Percentiles rank a stretch among this genome's conserved stretches.
Evolutionary conservation across 495 filamentous ascomycete species (phyloP).

Genomic region (Neurospora sp.): DNA sequence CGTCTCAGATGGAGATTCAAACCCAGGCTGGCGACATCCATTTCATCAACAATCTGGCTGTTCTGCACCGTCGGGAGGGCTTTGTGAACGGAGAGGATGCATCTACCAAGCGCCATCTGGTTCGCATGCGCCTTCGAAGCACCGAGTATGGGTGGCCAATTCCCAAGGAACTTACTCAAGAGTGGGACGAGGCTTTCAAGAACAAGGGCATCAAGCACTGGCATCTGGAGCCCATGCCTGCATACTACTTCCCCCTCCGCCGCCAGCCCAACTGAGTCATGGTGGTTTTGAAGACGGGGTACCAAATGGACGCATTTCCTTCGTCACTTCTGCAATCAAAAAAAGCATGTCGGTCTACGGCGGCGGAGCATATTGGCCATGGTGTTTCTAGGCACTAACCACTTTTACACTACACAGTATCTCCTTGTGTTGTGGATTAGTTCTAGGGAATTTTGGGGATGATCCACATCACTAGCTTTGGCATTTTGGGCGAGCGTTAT

Average conservation of each 20-base stretch:
- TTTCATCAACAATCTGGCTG: slow-evolving; percentile 64
- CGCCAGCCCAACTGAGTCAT: slow-evolving; percentile 34
- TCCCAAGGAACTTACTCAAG: slow-evolving; percentile 29
- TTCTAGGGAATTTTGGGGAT: neutral
- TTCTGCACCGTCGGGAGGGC: slow-evolving; percentile 57
- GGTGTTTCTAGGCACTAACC: neutral
- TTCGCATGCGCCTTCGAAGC: slow-evolving; percentile 43
- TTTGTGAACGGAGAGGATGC: slow-evolving; percentile 41
- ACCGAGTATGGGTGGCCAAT: slow-evolving; percentile 35
- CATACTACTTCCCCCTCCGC: slow-evolving; percentile 38
- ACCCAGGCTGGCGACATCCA: slow-evolving; percentile 57
- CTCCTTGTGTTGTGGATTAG: neutral
- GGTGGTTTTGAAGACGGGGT: neutral
- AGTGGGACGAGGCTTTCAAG: slow-evolving; percentile 37
- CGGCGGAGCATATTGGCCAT: neutral
- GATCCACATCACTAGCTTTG: neutral
- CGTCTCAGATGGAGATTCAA: slow-evolving; percentile 44
- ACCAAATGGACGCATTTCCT: neutral
- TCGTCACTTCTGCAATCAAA: neutral
- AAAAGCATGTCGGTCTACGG: neutral
- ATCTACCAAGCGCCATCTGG: slow-evolving; percentile 36
- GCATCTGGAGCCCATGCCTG: slow-evolving; percentile 43
- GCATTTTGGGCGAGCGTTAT: neutral
- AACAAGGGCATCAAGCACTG: slow-evolving; percentile 31
- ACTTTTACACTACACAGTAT: neutral